Percentiles rank a stretch among this genome's conserved stretches.
Conservation (phyloP, 2,329 filamentous ascomycete species). For the Trichoderma arundinaceum region DNA sequence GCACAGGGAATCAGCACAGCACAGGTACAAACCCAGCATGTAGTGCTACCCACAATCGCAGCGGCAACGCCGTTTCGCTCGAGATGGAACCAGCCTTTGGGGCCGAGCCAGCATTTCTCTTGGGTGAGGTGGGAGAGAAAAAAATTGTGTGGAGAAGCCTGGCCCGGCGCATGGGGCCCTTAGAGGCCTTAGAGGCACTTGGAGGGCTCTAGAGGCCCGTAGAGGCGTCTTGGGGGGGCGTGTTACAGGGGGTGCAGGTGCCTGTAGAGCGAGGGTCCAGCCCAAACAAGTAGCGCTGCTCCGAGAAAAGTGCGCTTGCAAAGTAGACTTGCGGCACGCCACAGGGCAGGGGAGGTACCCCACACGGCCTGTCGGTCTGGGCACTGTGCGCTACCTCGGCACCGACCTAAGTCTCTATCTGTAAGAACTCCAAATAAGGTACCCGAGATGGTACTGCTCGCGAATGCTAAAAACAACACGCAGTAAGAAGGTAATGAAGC, state of each 20-base stretch:
- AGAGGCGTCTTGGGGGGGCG: constrained; percentile 1
- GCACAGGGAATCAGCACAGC: too few species aligned
- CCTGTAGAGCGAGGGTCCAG: constrained; percentile 21
- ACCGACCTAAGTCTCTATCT: too few species aligned
- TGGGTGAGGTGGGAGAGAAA: constrained; percentile 7
- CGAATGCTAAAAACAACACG: background rate
- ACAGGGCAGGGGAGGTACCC: constrained; percentile 17
- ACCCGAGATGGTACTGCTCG: too few species aligned
- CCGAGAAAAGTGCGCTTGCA: constrained; percentile 25
- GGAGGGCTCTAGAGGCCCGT: background rate
- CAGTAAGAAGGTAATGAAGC: background rate
- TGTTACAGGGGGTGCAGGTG: constrained; percentile 12
- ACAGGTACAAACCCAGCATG: background rate
- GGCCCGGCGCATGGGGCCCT: background rate
- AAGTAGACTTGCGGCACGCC: constrained; percentile 8
- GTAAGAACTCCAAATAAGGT: too few species aligned
- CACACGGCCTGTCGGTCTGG: constrained; percentile 17
- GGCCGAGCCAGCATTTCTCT: background rate
- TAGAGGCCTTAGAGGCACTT: background rate
- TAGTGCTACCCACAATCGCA: constrained; percentile 8
- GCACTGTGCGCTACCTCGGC: constrained; percentile 28
- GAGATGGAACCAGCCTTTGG: constrained; percentile 21
- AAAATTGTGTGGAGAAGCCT: constrained; percentile 29
- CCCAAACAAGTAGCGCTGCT: constrained; percentile 30
- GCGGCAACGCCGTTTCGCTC: constrained; percentile 29